phyloP scores from a whole-genome alignment of 106 monocot genomes.

The Posidonia australis region DNA sequence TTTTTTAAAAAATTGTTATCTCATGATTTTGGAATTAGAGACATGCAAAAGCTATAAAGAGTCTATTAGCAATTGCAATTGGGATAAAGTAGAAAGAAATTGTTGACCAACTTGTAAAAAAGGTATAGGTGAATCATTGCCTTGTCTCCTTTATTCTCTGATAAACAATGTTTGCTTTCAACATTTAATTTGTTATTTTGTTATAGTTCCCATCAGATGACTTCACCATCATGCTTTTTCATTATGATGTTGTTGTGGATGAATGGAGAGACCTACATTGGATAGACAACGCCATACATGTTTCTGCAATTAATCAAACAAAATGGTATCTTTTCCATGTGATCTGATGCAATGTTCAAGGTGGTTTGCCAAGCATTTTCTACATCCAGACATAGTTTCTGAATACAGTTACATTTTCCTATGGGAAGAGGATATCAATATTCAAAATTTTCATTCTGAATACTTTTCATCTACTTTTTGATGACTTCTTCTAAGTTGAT shows the following conservation, averaged over 20 bases:
- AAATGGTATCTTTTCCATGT: constrained; percentile 36
- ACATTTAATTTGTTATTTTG: no score
- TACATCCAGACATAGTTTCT: constrained; percentile 73
- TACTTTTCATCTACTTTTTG: no score
- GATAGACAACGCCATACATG: no score
- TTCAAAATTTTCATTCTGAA: no score
- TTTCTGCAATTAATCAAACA: constrained; percentile 62
- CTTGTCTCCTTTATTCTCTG: background rate
- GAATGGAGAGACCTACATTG: no score
- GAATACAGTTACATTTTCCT: constrained; percentile 72
- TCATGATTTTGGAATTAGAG: no score
- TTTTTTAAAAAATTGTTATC: no score
- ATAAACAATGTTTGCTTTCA: constrained; percentile 32
- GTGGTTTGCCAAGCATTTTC: constrained; percentile 92
- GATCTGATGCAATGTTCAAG: constrained; percentile 14
- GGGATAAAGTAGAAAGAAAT: no score
- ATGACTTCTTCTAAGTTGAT: no score
- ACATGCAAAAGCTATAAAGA: no score
- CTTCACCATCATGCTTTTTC: constrained; percentile 63
- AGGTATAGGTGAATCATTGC: background rate
- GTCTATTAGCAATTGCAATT: constrained; percentile 55
- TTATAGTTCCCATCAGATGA: constrained; percentile 24
- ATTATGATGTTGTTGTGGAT: constrained; percentile 64
- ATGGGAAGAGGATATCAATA: no score
- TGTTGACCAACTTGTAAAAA: no score